Base-by-base conservation (phyloP, 345 rosid genomes). In the Populus deltoides region DNA sequence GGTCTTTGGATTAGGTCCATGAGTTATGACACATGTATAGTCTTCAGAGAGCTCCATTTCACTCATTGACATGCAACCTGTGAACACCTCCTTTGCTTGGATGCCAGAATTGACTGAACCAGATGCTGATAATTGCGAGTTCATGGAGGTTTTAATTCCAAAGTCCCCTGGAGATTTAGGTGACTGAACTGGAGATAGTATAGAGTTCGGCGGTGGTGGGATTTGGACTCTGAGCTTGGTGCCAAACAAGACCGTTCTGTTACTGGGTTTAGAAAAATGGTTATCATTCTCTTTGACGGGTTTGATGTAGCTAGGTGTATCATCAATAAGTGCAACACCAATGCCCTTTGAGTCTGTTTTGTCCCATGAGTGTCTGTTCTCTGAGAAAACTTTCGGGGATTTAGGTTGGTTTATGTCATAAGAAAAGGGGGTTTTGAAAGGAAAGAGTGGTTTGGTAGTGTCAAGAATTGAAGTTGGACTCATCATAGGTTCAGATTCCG, bases 11-110 rank as follows among this genome's bases (percentile, higher is more conserved):
- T 92, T 90, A 5, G 95, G 89, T 20, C 97, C 98, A 71, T 87
- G 92, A 57, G 89, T 86, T 33, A 87, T 88, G 73, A 94, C 94
- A 61, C 99, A 77, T 9, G 98, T 93, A 66, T 94, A 94, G 71
- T 94, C 99, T 80, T 92, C 99, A 39, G 91, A 90, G 65, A 88
- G 88, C 85, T 92, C 96, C 86, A 94, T 89, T 74, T 90, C 92
- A 53, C 83, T 87, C 75, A 83, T 80, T 5, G 86, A 75, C 41
- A 87, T 71, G 65, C 78, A 53, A 27, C 81, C 80, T 24, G 83
- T 69, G 70, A 47, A 24, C 43, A 69, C 62, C 47, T 55, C 79
- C 49, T 85, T 83, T 7, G 76, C 45, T 66, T 83, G 86, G 71
- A 69, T 20, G 41, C 80, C 65, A n/a, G 82, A 85, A 62, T 70